Base-by-base conservation (phyloP, 2,329 filamentous ascomycete genomes). In the Botrytis byssoidea region DNA sequence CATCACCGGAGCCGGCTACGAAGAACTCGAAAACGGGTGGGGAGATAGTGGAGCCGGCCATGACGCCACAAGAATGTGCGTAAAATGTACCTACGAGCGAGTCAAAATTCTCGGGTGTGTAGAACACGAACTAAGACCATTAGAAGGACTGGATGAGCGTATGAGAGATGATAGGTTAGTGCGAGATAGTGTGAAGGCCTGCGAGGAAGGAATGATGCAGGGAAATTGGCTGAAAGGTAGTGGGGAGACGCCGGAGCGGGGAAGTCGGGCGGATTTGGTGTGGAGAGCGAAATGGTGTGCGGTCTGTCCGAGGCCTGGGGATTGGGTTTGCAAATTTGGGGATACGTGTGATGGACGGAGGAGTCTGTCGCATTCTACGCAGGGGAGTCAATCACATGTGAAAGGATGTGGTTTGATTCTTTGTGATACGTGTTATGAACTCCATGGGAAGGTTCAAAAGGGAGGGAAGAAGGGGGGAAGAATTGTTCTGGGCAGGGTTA, bases 321-420 rank as follows among this genome's bases (percentile, higher is more conserved):
- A 37, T 51, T 71, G 70, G 70, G 8, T 51, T n/a, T 71, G 70
- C 35, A 35, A 18, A 20, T 10, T 3, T 69, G 12, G 72, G 60
- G 65, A 37, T 79, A 76, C 20, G 25, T 14, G 37, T 6, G n/a
- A 14, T 14, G 46, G 8, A 3, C 2, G 18, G 7, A 29, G 46
- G 6, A n/a, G 32, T 7, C 22, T 37, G 74, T 44, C 35, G 18
- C 20, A 20, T 32, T 48, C n/a, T 9, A 29, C n/a, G 14, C 71
- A 65, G 1, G 48, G n/a, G 37, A 65, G 68, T 44, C 32, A 37
- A 3, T 57, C 64, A n/a, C 59, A 32, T 32, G 37, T 42, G 14
- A 22, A 73, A 12, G 77, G 77, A 0, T 81, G 79, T 40, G 79
- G 79, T 3, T 67, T 81, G 0, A 48, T 73, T 4, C 75, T 81